These are phyloP conservation scores for Heterobasidion irregulare DNA, from an alignment of 1,284 basidiomycete genomes.

Conservation along the genomic window DNA sequence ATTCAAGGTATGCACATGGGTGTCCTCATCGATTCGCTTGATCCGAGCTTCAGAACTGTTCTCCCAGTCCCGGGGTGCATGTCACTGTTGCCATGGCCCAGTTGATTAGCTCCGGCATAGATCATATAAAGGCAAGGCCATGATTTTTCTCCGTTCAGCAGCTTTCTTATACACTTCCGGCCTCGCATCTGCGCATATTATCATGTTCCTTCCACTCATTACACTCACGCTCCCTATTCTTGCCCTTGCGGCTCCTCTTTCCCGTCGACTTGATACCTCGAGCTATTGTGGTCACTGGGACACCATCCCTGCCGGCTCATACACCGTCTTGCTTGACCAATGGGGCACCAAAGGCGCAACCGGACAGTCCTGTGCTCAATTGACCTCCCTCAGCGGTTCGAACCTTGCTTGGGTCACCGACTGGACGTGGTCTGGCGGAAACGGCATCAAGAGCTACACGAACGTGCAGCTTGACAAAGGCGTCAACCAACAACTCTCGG, in stretches of 20 bases:
- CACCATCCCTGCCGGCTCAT: conserved; percentile 31
- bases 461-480: conserved; percentile 45
- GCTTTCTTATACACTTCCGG: no score
- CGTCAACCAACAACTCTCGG: conserved; percentile 44
- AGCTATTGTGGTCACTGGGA: conserved; percentile 42
- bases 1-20: no score
- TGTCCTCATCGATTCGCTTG: no score
- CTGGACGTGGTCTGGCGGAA: conserved; percentile 48
- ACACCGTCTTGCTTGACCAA: conserved; percentile 40
- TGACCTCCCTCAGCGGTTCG: conserved; percentile 35
- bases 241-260: neutral
- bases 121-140: no score
- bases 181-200: no score
- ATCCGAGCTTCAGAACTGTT: no score
- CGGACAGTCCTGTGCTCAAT: conserved; percentile 46
- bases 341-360: conserved; percentile 43
- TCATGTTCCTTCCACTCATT: neutral
- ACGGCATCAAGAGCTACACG: conserved; percentile 51
- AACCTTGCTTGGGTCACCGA: conserved; percentile 43
- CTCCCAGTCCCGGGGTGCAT: no score
- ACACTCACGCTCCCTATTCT: neutral
- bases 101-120: no score
- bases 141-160: no score
- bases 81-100: no score
- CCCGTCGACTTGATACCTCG: conserved; percentile 18